Percentiles rank a stretch among this genome's conserved stretches.
Evolutionary conservation across 306 rosid species (phyloP).

Genomic region (Myrica gale): DNA sequence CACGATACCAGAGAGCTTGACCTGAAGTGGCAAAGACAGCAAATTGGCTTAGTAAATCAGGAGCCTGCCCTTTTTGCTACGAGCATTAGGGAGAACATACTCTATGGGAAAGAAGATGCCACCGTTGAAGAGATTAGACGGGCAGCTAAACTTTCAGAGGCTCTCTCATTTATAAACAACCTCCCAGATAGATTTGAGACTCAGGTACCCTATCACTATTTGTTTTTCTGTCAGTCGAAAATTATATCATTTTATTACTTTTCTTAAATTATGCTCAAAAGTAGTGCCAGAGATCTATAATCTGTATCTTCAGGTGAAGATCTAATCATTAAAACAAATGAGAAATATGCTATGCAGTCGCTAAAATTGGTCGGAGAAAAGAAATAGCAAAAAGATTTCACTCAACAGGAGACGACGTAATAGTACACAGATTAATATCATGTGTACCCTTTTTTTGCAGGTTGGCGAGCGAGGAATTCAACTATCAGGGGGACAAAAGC

Average conservation of each 20-base stretch:
- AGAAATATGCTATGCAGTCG: too few relatives aligned
- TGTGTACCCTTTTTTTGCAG: slow-evolving; percentile 31
- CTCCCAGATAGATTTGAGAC: slow-evolving; percentile 92
- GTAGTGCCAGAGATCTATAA: too few relatives aligned
- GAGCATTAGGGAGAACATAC: slow-evolving; percentile 80
- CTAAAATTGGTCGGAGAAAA: too few relatives aligned
- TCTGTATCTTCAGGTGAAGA: too few relatives aligned
- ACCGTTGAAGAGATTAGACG: slow-evolving; percentile 72
- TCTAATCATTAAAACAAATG: too few relatives aligned
- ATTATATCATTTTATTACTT: too few relatives aligned
- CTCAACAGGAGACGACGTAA: too few relatives aligned
- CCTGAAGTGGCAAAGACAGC: slow-evolving; percentile 84
- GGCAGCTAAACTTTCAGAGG: slow-evolving; percentile 88
- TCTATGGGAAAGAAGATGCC: slow-evolving; percentile 89
- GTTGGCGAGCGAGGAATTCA: slow-evolving; percentile 99
- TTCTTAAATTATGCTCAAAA: too few relatives aligned
- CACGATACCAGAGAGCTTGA: slow-evolving; percentile 59
- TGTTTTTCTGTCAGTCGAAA: neutral
- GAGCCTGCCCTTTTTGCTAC: slow-evolving; percentile 98
- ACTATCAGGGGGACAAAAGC: slow-evolving; percentile 93
- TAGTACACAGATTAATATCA: too few relatives aligned
- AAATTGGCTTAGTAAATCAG: slow-evolving; percentile 88
- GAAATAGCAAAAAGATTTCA: too few relatives aligned
- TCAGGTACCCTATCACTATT: slow-evolving; percentile 47
- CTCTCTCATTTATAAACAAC: slow-evolving; percentile 76